phyloP scores from a whole-genome alignment of 768 basidiomycete species.

The Albatrellus ellisii region DNA sequence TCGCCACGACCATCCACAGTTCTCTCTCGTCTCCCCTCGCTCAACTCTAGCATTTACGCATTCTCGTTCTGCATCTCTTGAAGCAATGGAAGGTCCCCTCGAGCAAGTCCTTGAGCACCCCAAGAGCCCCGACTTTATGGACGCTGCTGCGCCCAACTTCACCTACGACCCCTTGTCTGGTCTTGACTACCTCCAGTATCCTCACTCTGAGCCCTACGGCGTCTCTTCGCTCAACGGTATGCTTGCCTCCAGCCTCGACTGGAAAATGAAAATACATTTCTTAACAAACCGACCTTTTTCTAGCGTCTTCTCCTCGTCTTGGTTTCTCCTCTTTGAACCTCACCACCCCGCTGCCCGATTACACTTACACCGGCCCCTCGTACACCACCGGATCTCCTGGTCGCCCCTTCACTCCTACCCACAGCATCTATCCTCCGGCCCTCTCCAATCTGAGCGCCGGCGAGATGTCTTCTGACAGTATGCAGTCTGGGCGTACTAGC shows the following conservation, averaged over 20 bases:
- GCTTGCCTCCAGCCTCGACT: constrained; percentile 19
- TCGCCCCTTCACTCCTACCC: constrained; percentile 59
- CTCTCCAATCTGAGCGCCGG: constrained; percentile 59
- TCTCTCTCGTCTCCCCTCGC: constrained; percentile 2
- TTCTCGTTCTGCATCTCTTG: no score
- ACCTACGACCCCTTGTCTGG: constrained; percentile 32
- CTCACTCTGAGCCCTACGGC: constrained; percentile 43
- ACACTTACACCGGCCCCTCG: constrained; percentile 41
- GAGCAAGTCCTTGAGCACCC: constrained; percentile 35
- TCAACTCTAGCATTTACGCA: constrained; percentile 13
- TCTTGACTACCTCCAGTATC: constrained; percentile 58
- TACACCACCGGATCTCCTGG: constrained; percentile 39
- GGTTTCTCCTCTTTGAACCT: constrained; percentile 53
- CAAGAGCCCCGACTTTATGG: constrained; percentile 38
- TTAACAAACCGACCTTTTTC: constrained; percentile 6
- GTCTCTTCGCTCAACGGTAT: constrained; percentile 47
- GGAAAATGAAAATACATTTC: constrained; percentile 8
- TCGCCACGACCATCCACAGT: constrained; percentile 14
- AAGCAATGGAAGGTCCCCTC: constrained; percentile 37
- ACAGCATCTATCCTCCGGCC: constrained; percentile 58
- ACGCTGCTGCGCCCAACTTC: constrained; percentile 24
- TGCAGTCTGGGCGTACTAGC: constrained; percentile 46
- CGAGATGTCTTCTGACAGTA: constrained; percentile 64
- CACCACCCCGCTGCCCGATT: constrained; percentile 43
- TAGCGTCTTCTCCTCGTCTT: constrained; percentile 40